Base-by-base conservation (phyloP, 148 eudicot genomes). In the Silene conica region DNA sequence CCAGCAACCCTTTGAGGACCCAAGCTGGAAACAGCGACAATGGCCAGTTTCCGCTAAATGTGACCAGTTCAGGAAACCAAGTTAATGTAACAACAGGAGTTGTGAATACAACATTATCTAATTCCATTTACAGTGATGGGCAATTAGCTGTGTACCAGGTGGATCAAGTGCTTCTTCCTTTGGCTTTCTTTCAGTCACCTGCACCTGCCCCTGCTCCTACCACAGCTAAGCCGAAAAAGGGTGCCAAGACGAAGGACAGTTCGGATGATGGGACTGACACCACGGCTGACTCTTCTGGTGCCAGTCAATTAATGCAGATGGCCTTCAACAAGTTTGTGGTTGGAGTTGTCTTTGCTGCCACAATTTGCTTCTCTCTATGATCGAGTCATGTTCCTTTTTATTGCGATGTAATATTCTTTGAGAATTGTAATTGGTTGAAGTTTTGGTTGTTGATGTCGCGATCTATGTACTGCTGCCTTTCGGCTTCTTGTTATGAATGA, bases 91-190 rank as follows among this genome's bases (percentile, higher is more conserved):
- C 97, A 6, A 92, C 97, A 60, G 99, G 99, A 0, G 78, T 92
- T 5, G 85, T 83, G 4, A 83, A 90, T 25, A 81, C 99, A 15
- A 86, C 94, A 1, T 84, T 95, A 63, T 82, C 76, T 0, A 86
- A 84, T 71, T 76, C 89, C 0, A 28, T 95, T 11, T 95, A 85
- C 72, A 82, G 84, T 16, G 97, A 95, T 60, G 80, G 73, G 19
- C 85, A 87, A 63, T 76, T 95, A 26, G 96, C 97, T 11, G 96
- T 95, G 56, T 95, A 92, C 71, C 92, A 92, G 75, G 92, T 95
- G 31, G 97, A 95, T 63, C 86, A 85, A 52, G 99, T 95, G 48
- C 83, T 95, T 22, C 89, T 88, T 43, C 99, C 99, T 13, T 23
- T 82, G 76, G 85, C 83, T 12, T 69, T 95, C 34, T 92, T 92